Conservation (phyloP, 257 asterid species). For the Osmanthus fragrans region DNA sequence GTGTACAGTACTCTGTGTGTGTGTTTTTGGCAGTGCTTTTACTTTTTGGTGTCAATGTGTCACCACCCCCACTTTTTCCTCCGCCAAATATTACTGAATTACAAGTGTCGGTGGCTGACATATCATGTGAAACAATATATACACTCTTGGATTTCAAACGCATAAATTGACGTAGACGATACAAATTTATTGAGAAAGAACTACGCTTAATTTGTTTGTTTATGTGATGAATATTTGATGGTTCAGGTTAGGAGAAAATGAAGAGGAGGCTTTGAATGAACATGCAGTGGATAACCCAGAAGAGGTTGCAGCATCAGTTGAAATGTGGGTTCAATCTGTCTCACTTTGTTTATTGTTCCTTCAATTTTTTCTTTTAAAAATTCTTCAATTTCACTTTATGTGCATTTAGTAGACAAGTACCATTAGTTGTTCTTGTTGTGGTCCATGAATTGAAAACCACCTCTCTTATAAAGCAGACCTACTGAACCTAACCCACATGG, state of each 20-base stretch:
- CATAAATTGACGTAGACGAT: background rate
- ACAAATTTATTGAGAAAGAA: background rate
- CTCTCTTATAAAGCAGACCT: too few relatives aligned
- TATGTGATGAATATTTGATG: background rate
- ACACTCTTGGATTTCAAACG: background rate
- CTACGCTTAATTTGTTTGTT: background rate
- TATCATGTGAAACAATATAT: slow-evolving; percentile 25
- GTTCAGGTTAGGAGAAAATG: slow-evolving; percentile 52
- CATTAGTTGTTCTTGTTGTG: slow-evolving; percentile 33
- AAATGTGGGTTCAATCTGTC: slow-evolving; percentile 47
- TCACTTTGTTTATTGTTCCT: background rate
- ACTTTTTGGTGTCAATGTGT: background rate
- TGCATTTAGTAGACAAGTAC: slow-evolving; percentile 28
- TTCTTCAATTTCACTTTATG: slow-evolving; percentile 1
- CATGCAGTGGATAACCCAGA: slow-evolving; percentile 88
- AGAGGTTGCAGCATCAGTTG: slow-evolving; percentile 80
- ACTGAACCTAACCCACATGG: slow-evolving; percentile 35
- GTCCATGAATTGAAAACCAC: slow-evolving; percentile 22
- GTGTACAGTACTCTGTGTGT: slow-evolving; percentile 14
- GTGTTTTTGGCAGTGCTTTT: slow-evolving; percentile 1
- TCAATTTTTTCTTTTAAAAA: background rate
- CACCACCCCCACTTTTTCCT: slow-evolving; percentile 11
- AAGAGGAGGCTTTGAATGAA: slow-evolving; percentile 47
- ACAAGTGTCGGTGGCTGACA: slow-evolving; percentile 53
- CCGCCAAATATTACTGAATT: slow-evolving; percentile 7